Evolutionary conservation across 805 yeast genomes (phyloP).

Genomic region (Myxozyma vanderwaltii): DNA sequence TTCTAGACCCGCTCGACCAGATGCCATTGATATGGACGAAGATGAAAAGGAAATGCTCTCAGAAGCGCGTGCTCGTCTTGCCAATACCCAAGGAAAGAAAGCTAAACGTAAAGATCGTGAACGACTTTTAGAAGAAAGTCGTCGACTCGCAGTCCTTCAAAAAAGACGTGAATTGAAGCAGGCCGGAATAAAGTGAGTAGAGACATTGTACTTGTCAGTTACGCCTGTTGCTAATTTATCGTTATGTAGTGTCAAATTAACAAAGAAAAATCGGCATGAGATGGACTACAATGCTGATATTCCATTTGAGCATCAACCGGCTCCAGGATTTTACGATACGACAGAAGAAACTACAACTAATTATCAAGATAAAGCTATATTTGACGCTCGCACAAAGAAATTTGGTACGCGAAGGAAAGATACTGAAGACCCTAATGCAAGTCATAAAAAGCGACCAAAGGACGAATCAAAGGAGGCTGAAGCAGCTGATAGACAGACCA

Average conservation of each 20-base stretch:
- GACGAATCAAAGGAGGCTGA: slow-evolving; percentile 19
- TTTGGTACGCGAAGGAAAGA: slow-evolving; percentile 30
- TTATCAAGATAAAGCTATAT: slow-evolving; percentile 44
- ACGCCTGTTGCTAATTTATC: slow-evolving; percentile 47
- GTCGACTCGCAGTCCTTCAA: slow-evolving; percentile 72
- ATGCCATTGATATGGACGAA: slow-evolving; percentile 75
- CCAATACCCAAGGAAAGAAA: slow-evolving; percentile 92
- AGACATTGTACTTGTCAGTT: neutral
- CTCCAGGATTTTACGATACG: slow-evolving; percentile 68
- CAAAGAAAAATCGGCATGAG: slow-evolving; percentile 57
- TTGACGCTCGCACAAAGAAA: slow-evolving; percentile 42
- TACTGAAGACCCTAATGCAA: slow-evolving; percentile 34
- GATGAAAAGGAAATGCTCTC: slow-evolving; percentile 89
- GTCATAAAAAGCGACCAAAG: slow-evolving; percentile 25
- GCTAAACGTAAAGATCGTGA: slow-evolving; percentile 90
- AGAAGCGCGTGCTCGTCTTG: slow-evolving; percentile 91
- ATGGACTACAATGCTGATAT: slow-evolving; percentile 84
- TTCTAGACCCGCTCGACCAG: slow-evolving; percentile 69
- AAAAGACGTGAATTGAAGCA: slow-evolving; percentile 78
- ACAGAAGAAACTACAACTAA: slow-evolving; percentile 57
- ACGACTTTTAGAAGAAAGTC: slow-evolving; percentile 74
- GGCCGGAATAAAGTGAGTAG: slow-evolving; percentile 54
- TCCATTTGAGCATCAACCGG: slow-evolving; percentile 73
- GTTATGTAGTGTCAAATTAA: slow-evolving; percentile 33
- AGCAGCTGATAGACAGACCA: slow-evolving; percentile 38